Evolutionary conservation across 331 rosid species (phyloP), one percentile per base, ranked within the genome.

Genomic region (Acacia pycnantha): DNA sequence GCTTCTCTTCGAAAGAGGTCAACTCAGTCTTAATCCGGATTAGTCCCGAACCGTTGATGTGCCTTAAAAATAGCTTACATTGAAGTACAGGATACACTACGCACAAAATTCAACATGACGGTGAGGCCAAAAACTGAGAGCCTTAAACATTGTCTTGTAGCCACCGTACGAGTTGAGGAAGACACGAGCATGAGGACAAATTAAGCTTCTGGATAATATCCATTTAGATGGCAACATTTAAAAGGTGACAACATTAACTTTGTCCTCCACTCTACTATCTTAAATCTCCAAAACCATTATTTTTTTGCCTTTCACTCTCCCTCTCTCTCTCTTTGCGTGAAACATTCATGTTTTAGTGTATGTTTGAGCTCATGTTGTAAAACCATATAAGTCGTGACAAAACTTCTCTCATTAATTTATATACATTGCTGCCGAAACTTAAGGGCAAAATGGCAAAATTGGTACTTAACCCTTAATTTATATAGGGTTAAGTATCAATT

Each of bases 161-260:
- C 85, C 46, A 77, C 81, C 83, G 90, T 90, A 85, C 88, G 59
- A 87, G 83, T 78, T 22, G 88, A 86, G 88, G 43, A 76, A 85
- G 92, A 88, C 97, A 84, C 53, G 84, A 82, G 85, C 85, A 84
- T 81, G 79, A 22, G 46, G 97, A 89, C 97, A 93, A 87, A 61
- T 61, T 29, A 61, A 44, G 31, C 13, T 24, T 31, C 68, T 59
- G 43, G 59, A 62, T 84, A 79, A 76, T 76, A 68, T 73, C 77
- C 84, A 79, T 82, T 66, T 73, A 86, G 86, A 78, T 75, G 81
- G 77, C 73, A 82, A 88, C 88, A 85, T 70, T 41, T 40, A 83
- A 76, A 93, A 85, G 87, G 79, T 83, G 88, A 89, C 88, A 81
- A 87, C 85, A 80, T 61, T 80, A 81, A 87, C 88, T 88, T 87